Evolutionary conservation across 345 rosid genomes (phyloP).

Genomic region (Syzygium aromaticum): DNA sequence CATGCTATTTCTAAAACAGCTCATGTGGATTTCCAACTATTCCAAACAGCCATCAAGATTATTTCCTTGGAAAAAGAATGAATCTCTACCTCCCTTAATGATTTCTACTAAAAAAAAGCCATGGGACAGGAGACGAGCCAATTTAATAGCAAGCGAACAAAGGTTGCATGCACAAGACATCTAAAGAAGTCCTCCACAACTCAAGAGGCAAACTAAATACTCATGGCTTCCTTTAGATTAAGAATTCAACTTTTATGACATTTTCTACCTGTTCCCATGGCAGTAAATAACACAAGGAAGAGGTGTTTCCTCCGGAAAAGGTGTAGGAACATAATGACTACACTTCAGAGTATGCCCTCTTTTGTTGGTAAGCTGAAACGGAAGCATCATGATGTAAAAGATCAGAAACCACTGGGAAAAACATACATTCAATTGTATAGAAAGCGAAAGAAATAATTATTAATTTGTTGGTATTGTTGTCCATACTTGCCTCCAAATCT

Average conservation of each 20-base stretch:
- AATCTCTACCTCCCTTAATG: neutral
- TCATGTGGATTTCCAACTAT: neutral
- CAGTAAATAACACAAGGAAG: slow-evolving; percentile 97
- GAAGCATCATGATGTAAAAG: neutral
- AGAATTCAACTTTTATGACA: neutral
- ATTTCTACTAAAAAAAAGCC: neutral
- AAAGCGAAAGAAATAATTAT: neutral
- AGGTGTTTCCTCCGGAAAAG: slow-evolving; percentile 52
- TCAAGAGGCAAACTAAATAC: neutral
- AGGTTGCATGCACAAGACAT: neutral
- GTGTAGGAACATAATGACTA: slow-evolving; percentile 76
- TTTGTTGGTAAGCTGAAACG: slow-evolving; percentile 67
- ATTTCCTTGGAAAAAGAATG: neutral
- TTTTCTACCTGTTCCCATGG: slow-evolving; percentile 83
- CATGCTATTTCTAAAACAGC: neutral
- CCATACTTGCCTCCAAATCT: slow-evolving; percentile 95
- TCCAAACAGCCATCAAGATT: neutral
- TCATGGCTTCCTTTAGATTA: neutral
- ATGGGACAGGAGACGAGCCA: neutral
- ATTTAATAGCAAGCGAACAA: neutral
- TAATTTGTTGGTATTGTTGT: slow-evolving; percentile 1
- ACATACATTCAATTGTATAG: neutral
- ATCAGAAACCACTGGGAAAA: slow-evolving; percentile 1
- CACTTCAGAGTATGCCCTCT: slow-evolving; percentile 82
- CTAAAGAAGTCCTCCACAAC: neutral